Conservation (phyloP, 805 yeast species). For the Candida caryicola region DNA sequence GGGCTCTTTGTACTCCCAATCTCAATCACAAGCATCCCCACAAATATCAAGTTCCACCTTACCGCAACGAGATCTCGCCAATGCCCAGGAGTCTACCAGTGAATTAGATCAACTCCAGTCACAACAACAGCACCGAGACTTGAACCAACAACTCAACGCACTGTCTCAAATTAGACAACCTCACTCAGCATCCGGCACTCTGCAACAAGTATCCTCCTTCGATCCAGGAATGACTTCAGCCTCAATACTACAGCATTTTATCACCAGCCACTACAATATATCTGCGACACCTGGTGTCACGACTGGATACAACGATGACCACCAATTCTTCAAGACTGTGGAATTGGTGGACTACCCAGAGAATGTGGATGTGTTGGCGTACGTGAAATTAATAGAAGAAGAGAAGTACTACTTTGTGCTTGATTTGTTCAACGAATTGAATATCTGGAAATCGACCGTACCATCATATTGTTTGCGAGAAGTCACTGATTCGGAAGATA, state of each 20-base stretch:
- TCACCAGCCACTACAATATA: not conserved
- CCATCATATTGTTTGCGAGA: constrained; percentile 31
- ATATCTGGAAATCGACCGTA: constrained; percentile 35
- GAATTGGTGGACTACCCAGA: constrained; percentile 7
- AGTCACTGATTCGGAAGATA: constrained; percentile 10
- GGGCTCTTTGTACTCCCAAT: not conserved
- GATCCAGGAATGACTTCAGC: not conserved
- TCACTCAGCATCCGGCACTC: too few relatives aligned
- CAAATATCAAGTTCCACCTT: too few relatives aligned
- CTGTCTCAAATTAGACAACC: too few relatives aligned
- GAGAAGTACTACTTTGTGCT: constrained; percentile 39
- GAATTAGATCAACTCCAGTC: too few relatives aligned
- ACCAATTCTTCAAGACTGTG: not conserved
- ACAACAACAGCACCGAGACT: too few relatives aligned
- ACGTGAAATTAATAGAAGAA: constrained; percentile 26
- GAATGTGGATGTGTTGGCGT: constrained; percentile 17
- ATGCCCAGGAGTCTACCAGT: too few relatives aligned
- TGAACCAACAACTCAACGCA: too few relatives aligned
- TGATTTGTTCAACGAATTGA: constrained; percentile 39
- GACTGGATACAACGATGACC: not conserved
- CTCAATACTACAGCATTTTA: not conserved
- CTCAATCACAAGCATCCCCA: too few relatives aligned
- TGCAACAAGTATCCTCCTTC: not conserved
- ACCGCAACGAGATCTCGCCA: too few relatives aligned
- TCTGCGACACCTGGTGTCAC: not conserved